Evolutionary conservation across 1,139 yeast genomes (phyloP), one percentile per base, ranked within the genome.

Genomic region (Ogataea hybrid): DNA sequence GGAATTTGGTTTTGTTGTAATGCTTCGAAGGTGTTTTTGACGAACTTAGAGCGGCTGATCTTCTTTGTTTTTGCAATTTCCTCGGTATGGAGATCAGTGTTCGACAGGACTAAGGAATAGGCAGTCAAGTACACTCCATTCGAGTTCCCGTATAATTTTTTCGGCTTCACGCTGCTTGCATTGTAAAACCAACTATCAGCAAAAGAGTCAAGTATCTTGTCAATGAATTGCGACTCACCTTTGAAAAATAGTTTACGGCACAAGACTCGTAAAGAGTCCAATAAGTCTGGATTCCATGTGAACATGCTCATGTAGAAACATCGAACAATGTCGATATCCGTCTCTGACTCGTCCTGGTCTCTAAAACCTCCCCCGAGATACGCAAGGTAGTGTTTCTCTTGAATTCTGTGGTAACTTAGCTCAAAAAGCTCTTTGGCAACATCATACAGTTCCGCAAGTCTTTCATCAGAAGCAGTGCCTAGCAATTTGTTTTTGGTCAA

Each of bases 141-240:
- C 42, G 75, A 73, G 53, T 78, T 73, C 36, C 71, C 73, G 57
- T 80, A 78, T 10, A 73, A 67, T 50, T 53, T 32, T 29, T 71
- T 74, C 12, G 59, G 57, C 39, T 66, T 67, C 31, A 50, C 81
- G 69, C 66, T 73, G 62, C 60, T 70, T 61, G 62, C 51, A n/a
- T 43, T 41, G 20, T 48, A 48, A 30, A 39, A 75, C 84, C 90
- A 88, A 43, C 84, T 73, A 46, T 75, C 73, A 18, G 95, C 74
- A 58, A 86, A 82, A 2, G 84, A 70, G 32, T 84, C 82, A 45
- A 88, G 65, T 17, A 87, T 74, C 35, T 87, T 71, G 62, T 87
- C 96, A 46, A 88, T 77, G 55, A 84, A 87, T 54, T 85, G 94
- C 1, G 94, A 80, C 61, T 88, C 96, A 2, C 95, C 96, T 54